phyloP scores from a whole-genome alignment of 2,329 filamentous ascomycete species.

The Scolecobasidium constrictum region DNA sequence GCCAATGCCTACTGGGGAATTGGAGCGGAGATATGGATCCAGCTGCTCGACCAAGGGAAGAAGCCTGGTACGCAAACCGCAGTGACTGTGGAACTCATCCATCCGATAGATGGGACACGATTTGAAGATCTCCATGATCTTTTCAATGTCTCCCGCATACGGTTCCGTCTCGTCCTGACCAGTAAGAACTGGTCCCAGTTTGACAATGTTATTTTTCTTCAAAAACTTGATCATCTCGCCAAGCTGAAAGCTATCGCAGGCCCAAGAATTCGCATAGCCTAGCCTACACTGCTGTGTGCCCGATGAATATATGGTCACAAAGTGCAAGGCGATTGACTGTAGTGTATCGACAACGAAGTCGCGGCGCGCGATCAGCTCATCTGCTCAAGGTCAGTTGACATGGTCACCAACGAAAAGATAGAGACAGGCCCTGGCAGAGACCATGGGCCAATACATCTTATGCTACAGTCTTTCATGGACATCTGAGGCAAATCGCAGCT shows the following conservation, averaged over 20 bases:
- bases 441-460: too few relatives aligned
- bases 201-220: constrained; percentile 47
- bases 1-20: constrained; percentile 24
- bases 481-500: too few relatives aligned
- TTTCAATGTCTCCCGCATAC: constrained; percentile 50
- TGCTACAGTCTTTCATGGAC: too few relatives aligned
- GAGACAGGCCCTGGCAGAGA: background rate
- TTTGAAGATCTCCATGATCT: constrained; percentile 48
- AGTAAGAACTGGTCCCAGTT: constrained; percentile 36
- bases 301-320: constrained; percentile 56
- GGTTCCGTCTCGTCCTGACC: constrained; percentile 28
- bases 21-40: constrained; percentile 29
- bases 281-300: constrained; percentile 59
- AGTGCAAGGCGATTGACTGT: constrained; percentile 58
- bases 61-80: constrained; percentile 55
- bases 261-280: constrained; percentile 60
- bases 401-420: background rate
- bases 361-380: constrained; percentile 55
- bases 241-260: constrained; percentile 69
- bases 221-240: constrained; percentile 70
- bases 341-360: constrained; percentile 58
- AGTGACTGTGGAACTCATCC: constrained; percentile 62
- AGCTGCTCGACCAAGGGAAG: constrained; percentile 57
- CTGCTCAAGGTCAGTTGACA: constrained; percentile 24
- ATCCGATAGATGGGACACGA: constrained; percentile 65